These are phyloP conservation scores for Rhynchospora breviuscula DNA, from an alignment of 176 grass and related monocot species.

Conservation along the genomic window DNA sequence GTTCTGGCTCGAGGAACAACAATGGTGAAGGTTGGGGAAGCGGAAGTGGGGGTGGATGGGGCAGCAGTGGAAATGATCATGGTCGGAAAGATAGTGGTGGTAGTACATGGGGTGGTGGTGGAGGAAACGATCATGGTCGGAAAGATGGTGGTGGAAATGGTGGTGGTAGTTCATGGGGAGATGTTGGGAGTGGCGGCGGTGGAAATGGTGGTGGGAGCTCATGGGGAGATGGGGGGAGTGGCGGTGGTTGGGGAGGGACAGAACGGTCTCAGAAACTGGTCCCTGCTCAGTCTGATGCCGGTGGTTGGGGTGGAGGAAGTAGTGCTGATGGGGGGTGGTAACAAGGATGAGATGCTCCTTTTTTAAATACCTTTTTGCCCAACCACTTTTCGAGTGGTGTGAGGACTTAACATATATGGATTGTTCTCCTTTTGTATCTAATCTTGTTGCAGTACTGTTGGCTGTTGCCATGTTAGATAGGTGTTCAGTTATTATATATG, in stretches of 20 bases:
- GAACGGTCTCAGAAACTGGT: constrained; percentile 37
- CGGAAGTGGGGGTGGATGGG: constrained; percentile 21
- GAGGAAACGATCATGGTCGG: not conserved
- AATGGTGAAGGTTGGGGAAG: constrained; percentile 31
- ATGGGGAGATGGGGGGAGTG: constrained; percentile 18
- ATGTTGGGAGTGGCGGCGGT: constrained; percentile 4
- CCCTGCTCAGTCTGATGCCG: constrained; percentile 34
- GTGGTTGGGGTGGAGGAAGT: constrained; percentile 24
- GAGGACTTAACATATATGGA: not conserved
- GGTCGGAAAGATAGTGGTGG: constrained; percentile 41
- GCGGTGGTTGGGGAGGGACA: constrained; percentile 30
- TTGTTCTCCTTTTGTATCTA: not conserved
- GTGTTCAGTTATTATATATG: not conserved
- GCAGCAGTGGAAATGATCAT: constrained; percentile 26
- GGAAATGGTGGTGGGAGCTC: constrained; percentile 13
- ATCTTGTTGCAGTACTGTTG: not conserved
- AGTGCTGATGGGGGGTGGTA: constrained; percentile 35
- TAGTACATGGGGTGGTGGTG: not conserved
- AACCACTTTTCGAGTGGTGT: not conserved
- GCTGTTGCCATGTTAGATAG: not conserved
- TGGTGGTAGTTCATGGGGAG: constrained; percentile 20
- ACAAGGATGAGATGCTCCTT: not conserved
- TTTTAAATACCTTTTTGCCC: not conserved
- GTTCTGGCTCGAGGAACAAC: constrained; percentile 30
- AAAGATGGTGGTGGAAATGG: constrained; percentile 31